Evolutionary conservation across 495 filamentous ascomycete genomes (phyloP), one percentile per base, ranked within the genome.

Genomic region (Talaromyces ruber): DNA sequence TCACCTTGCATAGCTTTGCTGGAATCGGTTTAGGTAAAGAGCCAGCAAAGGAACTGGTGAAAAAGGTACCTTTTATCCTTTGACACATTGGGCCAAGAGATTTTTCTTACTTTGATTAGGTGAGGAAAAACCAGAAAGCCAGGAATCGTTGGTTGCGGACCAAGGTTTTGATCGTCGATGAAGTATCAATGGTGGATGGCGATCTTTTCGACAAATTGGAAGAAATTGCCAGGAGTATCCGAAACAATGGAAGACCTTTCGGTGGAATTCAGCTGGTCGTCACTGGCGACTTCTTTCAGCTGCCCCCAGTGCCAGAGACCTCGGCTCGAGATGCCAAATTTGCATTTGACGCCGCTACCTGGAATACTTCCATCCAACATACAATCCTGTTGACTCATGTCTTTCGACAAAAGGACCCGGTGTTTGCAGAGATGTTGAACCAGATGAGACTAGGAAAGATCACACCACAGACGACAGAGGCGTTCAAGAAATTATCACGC

Each of bases 131-230:
- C 64, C 78, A 81, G 50, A 98, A 98, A 70, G 91, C 91, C 14
- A 90, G 87, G 70, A 86, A 82, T 47, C 86, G 95, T 45, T 98
- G 95, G 94, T 74, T 96, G 64, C 85, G 85, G 24, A 96, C 92
- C 0, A 93, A 89, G 65, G 83, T 90, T 18, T 82, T 98, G 30
- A 79, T 98, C 58, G 82, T 98, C 65, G 94, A 98, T 72, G 94
- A 98, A 73, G 88, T 98, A 30, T 98, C 94, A 11, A 98, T 98
- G 94, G 92, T 98, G 9, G 95, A 98, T 68, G 95, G 89, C 1
- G 93, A 98, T 59, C 79, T 98, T 0, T 98, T 98, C 63, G 94
- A 98, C 73, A 98, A 98, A 74, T 82, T 98, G 11, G 92, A 97
- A 62, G 83, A 87, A 58, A 88, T 98, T 66, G 93, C 91, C n/a